Evolutionary conservation across 805 yeast species (phyloP), one percentile per base, ranked within the genome.

Genomic region (Candida odintsovae): DNA sequence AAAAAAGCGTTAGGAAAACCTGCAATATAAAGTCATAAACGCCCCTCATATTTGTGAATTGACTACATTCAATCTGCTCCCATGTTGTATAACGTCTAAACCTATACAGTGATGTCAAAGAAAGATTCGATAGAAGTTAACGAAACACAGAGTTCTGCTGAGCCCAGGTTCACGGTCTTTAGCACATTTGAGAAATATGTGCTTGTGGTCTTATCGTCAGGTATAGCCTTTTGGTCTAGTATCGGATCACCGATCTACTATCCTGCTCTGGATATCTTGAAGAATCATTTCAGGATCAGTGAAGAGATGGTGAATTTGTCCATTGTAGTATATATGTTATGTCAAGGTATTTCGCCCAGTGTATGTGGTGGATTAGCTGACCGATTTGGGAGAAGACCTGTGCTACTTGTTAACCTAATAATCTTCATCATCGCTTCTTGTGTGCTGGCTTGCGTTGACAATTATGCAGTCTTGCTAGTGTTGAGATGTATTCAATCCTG

Each of bases 271-370:
- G 77, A 82, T 0, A 69, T 73, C 6, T 66, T 90, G 9, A 77
- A 80, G 42, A 52, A 62, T 0, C 63, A 78, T 25, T 86, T 89
- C 55, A 41, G 72, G 40, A 75, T 83, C 6, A 56, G 80, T 3
- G 77, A 78, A 41, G 83, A 79, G 44, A 65, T 71, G 45, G 78
- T 82, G 45, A 86, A 88, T 58, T 56, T 85, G 15, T 78, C 95
- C 1, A 83, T 90, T 31, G 90, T 89, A 1, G 82, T 86, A 0
- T 89, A 88, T 56, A 73, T 86, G 43, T 61, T 86, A 11, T 74
- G 84, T 45, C 97, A 89, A 65, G 96, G 95, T 2, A 47, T 86
- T 0, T 65, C 86, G 0, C 97, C 97, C 0, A 73, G 85, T 1
- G 60, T 87, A 15, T 72, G 82, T 60, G 83, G 88, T 0, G 72